A percentile compares a stretch with the other conserved stretches of the same genome.
These are phyloP conservation scores for Begonia loranthoides DNA, from an alignment of 306 rosid species.

Conservation along the genomic window DNA sequence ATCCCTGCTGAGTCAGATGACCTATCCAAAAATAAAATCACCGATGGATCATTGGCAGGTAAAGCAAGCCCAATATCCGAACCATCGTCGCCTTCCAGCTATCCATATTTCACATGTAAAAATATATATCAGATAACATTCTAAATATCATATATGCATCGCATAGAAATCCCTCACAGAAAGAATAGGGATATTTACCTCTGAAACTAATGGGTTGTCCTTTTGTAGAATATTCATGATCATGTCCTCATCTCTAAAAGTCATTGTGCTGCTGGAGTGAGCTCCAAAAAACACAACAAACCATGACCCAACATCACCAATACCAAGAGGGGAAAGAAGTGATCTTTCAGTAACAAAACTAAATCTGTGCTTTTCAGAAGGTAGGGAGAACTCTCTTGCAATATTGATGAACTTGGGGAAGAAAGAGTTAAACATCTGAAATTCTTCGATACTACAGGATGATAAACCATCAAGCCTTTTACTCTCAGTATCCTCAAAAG, in stretches of 20 bases:
- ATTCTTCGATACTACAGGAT: conserved; percentile 47
- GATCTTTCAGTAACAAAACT: conserved; percentile 61
- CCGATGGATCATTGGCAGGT: conserved; percentile 65
- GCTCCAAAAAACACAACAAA: conserved; percentile 52
- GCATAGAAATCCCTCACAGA: conserved; percentile 1
- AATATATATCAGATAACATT: neutral
- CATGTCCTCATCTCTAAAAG: conserved; percentile 58
- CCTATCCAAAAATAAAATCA: conserved; percentile 79
- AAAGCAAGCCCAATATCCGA: conserved; percentile 34
- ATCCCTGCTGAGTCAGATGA: conserved; percentile 46
- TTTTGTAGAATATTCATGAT: conserved; percentile 33
- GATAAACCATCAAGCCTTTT: conserved; percentile 15
- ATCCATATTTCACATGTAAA: conserved; percentile 6
- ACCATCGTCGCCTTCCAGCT: conserved; percentile 65
- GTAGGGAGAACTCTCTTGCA: conserved; percentile 66
- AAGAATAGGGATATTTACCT: conserved; percentile 33
- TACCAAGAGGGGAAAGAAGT: conserved; percentile 67
- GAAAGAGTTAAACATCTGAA: conserved; percentile 53
- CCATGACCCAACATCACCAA: conserved; percentile 65
- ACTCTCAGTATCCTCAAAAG: conserved; percentile 21
- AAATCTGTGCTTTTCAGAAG: conserved; percentile 50
- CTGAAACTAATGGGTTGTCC: conserved; percentile 40
- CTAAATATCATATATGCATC: neutral
- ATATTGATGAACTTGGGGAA: conserved; percentile 45
- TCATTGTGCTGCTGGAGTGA: conserved; percentile 55